Base-by-base conservation (phyloP, 805 yeast genomes). In the Jamesozyma hellenica region DNA sequence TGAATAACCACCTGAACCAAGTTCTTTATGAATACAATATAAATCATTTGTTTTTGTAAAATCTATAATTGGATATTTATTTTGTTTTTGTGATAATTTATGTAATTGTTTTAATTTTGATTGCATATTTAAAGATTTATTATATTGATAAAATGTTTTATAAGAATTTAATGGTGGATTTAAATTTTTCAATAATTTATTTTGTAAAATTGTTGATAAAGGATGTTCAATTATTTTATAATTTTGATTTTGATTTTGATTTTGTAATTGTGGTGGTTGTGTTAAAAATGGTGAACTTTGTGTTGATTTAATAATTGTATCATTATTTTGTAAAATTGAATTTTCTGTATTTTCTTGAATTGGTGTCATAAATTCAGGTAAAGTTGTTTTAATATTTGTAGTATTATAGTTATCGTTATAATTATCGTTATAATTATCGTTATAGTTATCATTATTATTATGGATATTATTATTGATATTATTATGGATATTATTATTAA, bases 1-100 rank as follows among this genome's bases (percentile, higher is more conserved):
- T 0, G 88, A 94, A 61, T 67, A 79, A 0, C 88, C 92, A n/a
- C 94, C 94, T 50, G 71, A 72, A 0, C 95, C 95, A 11, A 87
- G 60, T 50, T 75, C 74, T 35, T 51, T 42, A 49, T 64, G 21
- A 53, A 61, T 41, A 61, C 70, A 50, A 53, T 58, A 58, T 9
- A 58, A 43, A 36, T 60, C 65, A 32, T 53, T 48, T 2, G 63
- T 60, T 30, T 54, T 56, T 39, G 63, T 54, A 35, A 60, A 46
- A 50, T 52, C 48, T 50, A 60, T 64, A 7, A 55, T 55, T 8
- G 60, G 64, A 8, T 37, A 42, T 43, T 64, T 65, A 33, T 65
- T 67, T 21, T 16, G 21, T 9, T 53, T 45, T 30, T 58, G 54
- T 1, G 71, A 66, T 6, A 62, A 56, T n/a, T 60, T 59, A 42